Base-by-base conservation (phyloP, 352 stramenopile genomes). In the Phytophthora sp. region DNA sequence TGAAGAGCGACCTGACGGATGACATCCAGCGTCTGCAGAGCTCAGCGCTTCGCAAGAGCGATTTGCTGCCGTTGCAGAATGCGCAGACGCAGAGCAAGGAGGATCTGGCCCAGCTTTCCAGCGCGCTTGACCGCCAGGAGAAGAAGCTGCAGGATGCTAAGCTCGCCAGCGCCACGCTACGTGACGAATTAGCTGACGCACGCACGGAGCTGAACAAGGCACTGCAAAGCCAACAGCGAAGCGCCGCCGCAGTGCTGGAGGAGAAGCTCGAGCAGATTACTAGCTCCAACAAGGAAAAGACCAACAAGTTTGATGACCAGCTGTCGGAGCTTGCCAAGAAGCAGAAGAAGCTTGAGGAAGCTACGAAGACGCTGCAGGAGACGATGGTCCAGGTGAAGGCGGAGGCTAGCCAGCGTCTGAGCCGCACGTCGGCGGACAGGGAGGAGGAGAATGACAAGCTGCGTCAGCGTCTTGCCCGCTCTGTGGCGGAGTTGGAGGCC, bases 121-220 rank as follows among this genome's bases (percentile, higher is more conserved):
- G 63, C 17, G 74, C 72, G 3, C 54, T 93, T 15, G 80, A 89
- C 24, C 80, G 82, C 1, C 82, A 91, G 24, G 84, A 91, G 37
- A 89, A 83, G 51, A 82, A 83, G 13, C 58, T 82, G 3, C 76
- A 84, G 24, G 82, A 90, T 31, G 45, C 73, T 15, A 91, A 89
- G 49, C 20, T 66, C 18, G 59, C 79, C 8, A 76, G 63, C 34
- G 49, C 69, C 1, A 56, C 76, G 5, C 62, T 90, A 20, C 77
- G 68, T 15, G 83, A 91, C 20, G 83, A 92, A 35, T 34, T 92
- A 1, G 49, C 45, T 1, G 76, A 88, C 24, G 77, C 79, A 3
- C 69, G 74, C n/a, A 62, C 83, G 2, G 80, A 93, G 43, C 54
- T 93, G 1, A 82, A 62, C 11, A 82, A 87, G 55, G 69, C 81